Evolutionary conservation across 805 yeast genomes (phyloP).

Genomic region (Starmerella sp.): DNA sequence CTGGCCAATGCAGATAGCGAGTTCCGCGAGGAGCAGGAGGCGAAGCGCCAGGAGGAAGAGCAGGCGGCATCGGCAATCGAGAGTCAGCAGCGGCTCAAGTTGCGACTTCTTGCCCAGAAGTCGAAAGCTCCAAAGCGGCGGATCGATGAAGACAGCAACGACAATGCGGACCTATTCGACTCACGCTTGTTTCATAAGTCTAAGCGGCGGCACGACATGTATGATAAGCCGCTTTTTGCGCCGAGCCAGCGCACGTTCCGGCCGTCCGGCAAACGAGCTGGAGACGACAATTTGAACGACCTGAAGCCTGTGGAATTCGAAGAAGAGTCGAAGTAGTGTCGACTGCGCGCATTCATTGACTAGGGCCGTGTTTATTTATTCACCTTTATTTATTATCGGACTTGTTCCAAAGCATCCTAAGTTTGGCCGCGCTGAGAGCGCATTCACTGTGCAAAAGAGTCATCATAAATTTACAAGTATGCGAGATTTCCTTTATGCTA

Average conservation of each 20-base stretch:
- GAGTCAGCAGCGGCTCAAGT: constrained; percentile 35
- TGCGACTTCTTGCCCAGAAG: constrained; percentile 27
- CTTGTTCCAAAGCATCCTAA: too few species aligned
- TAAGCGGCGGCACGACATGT: constrained; percentile 36
- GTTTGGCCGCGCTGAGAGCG: too few species aligned
- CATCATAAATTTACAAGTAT: background rate
- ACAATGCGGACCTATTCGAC: constrained; percentile 41
- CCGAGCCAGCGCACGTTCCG: constrained; percentile 20
- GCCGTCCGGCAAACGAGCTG: background rate
- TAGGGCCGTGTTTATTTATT: too few species aligned
- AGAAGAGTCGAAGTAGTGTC: constrained; percentile 10
- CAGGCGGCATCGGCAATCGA: background rate
- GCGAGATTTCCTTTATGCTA: background rate
- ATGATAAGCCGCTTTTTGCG: constrained; percentile 48
- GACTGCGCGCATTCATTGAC: background rate
- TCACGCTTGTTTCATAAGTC: constrained; percentile 45
- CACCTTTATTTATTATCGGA: too few species aligned
- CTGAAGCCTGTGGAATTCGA: constrained; percentile 41
- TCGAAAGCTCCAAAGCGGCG: background rate
- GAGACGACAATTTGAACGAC: constrained; percentile 22
- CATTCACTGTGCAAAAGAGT: too few species aligned
- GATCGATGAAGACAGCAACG: constrained; percentile 23
- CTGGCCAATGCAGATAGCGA: constrained; percentile 54
- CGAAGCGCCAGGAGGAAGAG: constrained; percentile 27
- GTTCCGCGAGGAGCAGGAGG: constrained; percentile 36